Evolutionary conservation across 148 eudicot species (phyloP), one percentile per base, ranked within the genome.

Genomic region (Fallopia convolvulus): DNA sequence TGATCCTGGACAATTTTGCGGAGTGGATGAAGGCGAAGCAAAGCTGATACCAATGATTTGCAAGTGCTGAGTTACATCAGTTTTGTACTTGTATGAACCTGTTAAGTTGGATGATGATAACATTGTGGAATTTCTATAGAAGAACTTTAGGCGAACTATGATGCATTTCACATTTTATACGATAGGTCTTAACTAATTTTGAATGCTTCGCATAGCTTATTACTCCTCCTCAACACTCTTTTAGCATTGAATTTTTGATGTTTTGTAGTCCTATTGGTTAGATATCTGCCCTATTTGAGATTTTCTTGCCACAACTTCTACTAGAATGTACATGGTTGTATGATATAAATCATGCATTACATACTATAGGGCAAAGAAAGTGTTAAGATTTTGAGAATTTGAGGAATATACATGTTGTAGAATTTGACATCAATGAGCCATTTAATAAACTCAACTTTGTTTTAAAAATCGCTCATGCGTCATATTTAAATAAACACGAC

Each of bases 1-100:
- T 88, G 90, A 83, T 95, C 75, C 75, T 95, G 76, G 99, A 95
- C 89, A 91, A 91, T 78, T 95, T 92, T 84, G 99, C 92, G 63
- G 99, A 89, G 30, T 92, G 97, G 97, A 79, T 94, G 85, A 88
- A 83, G 83, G 89, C 89, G 56, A 92, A 89, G 80, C 85, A 89
- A 75, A 61, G 46, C 21, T 68, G 72, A 68, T 68, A 36, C 46
- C 10, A 39, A 33, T 33, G 12, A 0, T n/a, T n/a, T 12, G 47
- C 47, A 44, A 44, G 0, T 9, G 47, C 8, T 26, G 47, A 44
- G 47, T 44, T 44, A 44, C 7, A 44, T 44, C 47, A 44, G 1
- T 44, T 44, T 55, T 55, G 61, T 55, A 55, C 61, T 55, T 55
- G 61, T 18, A 66, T 33, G 72, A 36, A 68, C 39, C 46, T 36